Evolutionary conservation across 257 asterid genomes (phyloP), one percentile per base, ranked within the genome.

Genomic region (Eustoma russellianum): DNA sequence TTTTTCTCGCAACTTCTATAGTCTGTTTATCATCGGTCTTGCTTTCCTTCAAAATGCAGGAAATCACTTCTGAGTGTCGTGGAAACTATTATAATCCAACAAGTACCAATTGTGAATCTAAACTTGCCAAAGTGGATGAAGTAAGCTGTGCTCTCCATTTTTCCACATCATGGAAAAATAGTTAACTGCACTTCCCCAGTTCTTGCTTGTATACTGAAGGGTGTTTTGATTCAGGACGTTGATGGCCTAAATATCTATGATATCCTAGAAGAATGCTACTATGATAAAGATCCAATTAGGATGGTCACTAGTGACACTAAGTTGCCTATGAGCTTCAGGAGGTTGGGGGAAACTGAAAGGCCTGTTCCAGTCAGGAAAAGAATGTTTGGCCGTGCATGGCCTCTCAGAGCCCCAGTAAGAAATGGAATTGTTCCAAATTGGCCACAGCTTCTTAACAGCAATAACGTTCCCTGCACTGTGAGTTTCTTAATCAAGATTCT

Each of bases 301-400:
- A 74, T 66, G 59, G 56, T 28, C 59, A 61, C 66, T 5, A 71
- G 50, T 48, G 64, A 68, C 62, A 41, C 62, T 45, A 80, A 66
- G 43, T 57, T 84, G 79, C 95, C 98, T 3, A 66, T 24, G 38
- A 91, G 98, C 82, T 91, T 91, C 65, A 82, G 98, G 73, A 84
- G 68, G 68, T 66, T 91, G 62, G 98, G 98, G 8, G 98, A 91
- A 78, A 91, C 96, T 12, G 80, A 84, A 49, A 84, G 86, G 79
- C 94, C 94, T 48, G 74, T 82, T 62, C 83, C 83, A 7, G 86
- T 87, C 12, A 72, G 98, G 55, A 77, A 72, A 71, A 72, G 98
- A 61, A 82, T 91, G 70, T 91, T 91, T 60, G 98, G 98, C 0
- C 93, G 98, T 47, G 97, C 97, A 13, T 91, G 98, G 98, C 98